phyloP scores from a whole-genome alignment of 1,284 basidiomycete genomes.

The Kalmanozyma brasiliensis region DNA sequence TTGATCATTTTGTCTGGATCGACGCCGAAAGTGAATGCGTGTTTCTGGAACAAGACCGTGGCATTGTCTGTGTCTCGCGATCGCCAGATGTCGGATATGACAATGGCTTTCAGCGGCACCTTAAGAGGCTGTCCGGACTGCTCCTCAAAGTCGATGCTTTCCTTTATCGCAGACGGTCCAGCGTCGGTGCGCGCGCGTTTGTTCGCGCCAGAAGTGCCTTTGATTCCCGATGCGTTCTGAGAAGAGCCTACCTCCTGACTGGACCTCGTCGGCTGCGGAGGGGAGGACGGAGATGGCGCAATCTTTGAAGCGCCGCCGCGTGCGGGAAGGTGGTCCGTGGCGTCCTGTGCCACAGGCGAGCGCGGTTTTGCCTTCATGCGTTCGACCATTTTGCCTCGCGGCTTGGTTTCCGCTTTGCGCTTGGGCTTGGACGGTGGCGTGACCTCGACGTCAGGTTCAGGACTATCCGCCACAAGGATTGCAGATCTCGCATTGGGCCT shows the following conservation, averaged over 20 bases:
- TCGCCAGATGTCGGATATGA: conserved; percentile 33
- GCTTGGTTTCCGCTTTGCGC: neutral
- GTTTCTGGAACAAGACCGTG: neutral
- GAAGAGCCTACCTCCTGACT: neutral
- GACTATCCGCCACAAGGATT: neutral
- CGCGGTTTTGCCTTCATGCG: conserved; percentile 14
- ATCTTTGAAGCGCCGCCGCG: neutral
- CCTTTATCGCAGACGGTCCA: neutral
- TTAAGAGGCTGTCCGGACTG: neutral
- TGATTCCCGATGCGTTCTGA: neutral
- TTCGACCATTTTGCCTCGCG: conserved; percentile 3
- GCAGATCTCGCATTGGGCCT: neutral
- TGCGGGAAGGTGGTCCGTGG: neutral
- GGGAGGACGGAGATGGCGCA: neutral
- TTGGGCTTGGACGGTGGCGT: neutral
- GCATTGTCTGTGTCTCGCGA: conserved; percentile 2
- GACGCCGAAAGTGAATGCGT: conserved; percentile 1
- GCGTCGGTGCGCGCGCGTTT: conserved; percentile 20
- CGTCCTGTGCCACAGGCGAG: neutral
- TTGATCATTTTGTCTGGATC: neutral
- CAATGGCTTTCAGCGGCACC: conserved; percentile 17
- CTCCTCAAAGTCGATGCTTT: no score
- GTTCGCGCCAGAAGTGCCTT: neutral
- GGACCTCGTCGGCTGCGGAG: neutral
- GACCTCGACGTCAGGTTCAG: neutral